Evolutionary conservation across 108 stramenopile species (phyloP).

Genomic region (Cyclotella atomus): DNA sequence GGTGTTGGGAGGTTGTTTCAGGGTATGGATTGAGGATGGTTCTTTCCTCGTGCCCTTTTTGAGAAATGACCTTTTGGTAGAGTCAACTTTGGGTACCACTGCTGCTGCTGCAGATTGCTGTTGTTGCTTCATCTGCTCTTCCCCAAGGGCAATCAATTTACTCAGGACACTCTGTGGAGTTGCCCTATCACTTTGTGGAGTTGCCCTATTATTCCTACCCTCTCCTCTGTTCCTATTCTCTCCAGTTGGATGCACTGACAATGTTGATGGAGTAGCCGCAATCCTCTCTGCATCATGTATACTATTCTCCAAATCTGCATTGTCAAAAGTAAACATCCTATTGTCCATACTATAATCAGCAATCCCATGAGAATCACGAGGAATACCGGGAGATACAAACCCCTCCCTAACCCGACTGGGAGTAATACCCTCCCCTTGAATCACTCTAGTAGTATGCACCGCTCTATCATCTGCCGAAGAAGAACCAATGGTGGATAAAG

Average conservation of each 20-base stretch:
- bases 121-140: conserved; percentile 28
- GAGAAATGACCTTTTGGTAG: conserved; percentile 10
- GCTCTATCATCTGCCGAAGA: not conserved
- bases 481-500: conserved; percentile 1
- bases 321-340: not conserved
- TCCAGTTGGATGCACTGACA: too few relatives aligned
- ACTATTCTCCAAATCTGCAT: not conserved
- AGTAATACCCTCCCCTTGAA: not conserved
- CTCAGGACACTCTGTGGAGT: not conserved
- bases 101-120: not conserved
- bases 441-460: not conserved
- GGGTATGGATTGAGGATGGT: conserved; percentile 45
- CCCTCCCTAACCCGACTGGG: not conserved
- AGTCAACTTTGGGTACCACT: too few relatives aligned
- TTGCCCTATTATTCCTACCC: not conserved
- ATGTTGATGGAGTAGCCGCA: too few relatives aligned
- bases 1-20: conserved; percentile 6
- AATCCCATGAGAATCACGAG: too few relatives aligned
- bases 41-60: conserved; percentile 49
- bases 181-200: not conserved
- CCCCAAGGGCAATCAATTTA: conserved; percentile 35
- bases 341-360: too few relatives aligned
- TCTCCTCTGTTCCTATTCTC: too few relatives aligned
- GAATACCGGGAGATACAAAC: too few relatives aligned
- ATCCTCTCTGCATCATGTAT: too few relatives aligned